Percentiles rank a stretch among this genome's conserved stretches.
phyloP scores from a whole-genome alignment of 495 filamentous ascomycete species.

The Platismatia glauca region DNA sequence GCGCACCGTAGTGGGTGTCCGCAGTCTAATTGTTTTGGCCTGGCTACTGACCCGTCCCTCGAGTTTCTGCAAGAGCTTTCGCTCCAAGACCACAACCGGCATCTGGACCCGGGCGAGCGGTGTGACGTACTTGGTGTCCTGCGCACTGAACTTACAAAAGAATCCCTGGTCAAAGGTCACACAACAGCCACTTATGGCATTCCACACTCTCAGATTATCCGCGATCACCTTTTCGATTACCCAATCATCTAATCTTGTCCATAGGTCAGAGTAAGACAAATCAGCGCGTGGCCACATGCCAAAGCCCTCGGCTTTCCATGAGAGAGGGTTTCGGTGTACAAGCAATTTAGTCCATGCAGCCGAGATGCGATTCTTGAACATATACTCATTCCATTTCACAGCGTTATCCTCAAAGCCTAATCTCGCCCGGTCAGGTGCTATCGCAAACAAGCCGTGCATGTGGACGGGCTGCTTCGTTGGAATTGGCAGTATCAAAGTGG shows the following conservation, averaged over 20 bases:
- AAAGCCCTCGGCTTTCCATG: conserved; percentile 5
- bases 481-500: conserved; percentile 34
- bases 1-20: conserved; percentile 2
- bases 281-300: conserved; percentile 16
- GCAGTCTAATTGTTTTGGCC: not conserved
- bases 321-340: not conserved
- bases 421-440: conserved; percentile 34
- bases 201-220: conserved; percentile 14
- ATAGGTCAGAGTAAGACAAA: conserved; percentile 11
- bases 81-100: conserved; percentile 10
- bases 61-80: not conserved
- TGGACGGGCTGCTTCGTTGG: conserved; percentile 32
- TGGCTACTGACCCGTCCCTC: not conserved
- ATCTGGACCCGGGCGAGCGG: conserved; percentile 2
- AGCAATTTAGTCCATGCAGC: conserved; percentile 25
- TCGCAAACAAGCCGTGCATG: conserved; percentile 36
- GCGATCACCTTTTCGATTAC: conserved; percentile 9
- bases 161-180: conserved; percentile 6
- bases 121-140: conserved; percentile 8
- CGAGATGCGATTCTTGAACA: conserved; percentile 31
- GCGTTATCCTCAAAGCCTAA: conserved; percentile 25
- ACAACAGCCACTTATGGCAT: conserved; percentile 10
- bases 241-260: conserved; percentile 9
- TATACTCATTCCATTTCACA: conserved; percentile 32
- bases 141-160: not conserved